Conservation (phyloP, 2,329 filamentous ascomycete species). For the Colletotrichum eremochloae region DNA sequence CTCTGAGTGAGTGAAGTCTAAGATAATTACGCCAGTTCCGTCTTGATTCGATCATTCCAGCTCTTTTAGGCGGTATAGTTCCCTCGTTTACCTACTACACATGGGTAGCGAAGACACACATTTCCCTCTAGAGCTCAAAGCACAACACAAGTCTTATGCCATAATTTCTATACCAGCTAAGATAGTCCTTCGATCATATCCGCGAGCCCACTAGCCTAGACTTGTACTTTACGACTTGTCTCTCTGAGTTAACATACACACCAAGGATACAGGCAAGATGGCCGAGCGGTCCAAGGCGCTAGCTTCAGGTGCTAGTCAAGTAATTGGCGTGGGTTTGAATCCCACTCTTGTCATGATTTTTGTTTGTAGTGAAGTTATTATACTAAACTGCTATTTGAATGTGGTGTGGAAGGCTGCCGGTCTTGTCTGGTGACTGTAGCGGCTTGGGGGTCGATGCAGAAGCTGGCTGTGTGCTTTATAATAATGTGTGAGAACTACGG, state of each 20-base stretch:
- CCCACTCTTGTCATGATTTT: slow-evolving; percentile 26
- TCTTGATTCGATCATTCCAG: slow-evolving; percentile 58
- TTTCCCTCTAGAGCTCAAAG: neutral
- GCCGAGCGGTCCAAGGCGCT: slow-evolving; percentile 28
- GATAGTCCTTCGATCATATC: neutral
- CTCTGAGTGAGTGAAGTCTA: slow-evolving; percentile 44
- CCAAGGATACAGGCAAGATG: neutral
- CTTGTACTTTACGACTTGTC: neutral
- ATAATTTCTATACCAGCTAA: neutral
- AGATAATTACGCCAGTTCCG: slow-evolving; percentile 62
- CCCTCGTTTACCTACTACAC: neutral
- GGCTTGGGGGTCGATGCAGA: too few relatives aligned
- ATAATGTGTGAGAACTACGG: neutral
- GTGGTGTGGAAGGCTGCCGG: neutral
- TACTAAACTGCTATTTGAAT: neutral
- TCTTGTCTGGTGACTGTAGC: too few relatives aligned
- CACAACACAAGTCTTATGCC: neutral
- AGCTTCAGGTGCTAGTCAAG: slow-evolving; percentile 30
- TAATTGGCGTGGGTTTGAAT: slow-evolving; percentile 28
- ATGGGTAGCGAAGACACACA: neutral
- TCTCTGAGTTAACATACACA: rapidly evolving
- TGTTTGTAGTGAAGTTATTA: neutral
- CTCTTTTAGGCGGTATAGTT: slow-evolving; percentile 61
- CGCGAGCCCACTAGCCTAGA: too few relatives aligned
- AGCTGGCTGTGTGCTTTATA: neutral